phyloP scores from a whole-genome alignment of 148 eudicot species.

The Euryodendron excelsum region DNA sequence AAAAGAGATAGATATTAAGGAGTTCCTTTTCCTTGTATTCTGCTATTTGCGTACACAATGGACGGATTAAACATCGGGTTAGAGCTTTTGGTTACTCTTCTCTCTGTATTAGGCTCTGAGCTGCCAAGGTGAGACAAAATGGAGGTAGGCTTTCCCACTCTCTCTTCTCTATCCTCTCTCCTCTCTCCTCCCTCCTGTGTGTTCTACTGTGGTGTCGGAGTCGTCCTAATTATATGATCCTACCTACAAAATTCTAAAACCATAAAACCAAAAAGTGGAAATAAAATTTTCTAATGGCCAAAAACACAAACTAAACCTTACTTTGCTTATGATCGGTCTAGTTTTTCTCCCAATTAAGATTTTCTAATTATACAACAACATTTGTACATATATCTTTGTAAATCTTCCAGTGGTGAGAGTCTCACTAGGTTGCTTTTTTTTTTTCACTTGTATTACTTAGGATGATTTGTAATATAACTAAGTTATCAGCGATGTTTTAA shows the following conservation, averaged over 20 bases:
- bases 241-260: conserved; percentile 1
- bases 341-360: too few species aligned
- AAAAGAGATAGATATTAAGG: not conserved
- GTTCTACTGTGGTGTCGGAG: not conserved
- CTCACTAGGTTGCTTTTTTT: too few species aligned
- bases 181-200: not conserved
- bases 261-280: not conserved
- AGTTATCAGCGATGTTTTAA: too few species aligned
- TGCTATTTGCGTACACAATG: not conserved
- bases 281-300: too few species aligned
- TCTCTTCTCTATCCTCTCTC: not conserved
- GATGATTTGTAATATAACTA: too few species aligned
- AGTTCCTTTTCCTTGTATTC: not conserved
- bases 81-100: conserved; percentile 6
- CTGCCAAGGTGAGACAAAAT: conserved; percentile 1
- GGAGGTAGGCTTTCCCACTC: not conserved
- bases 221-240: conserved; percentile 1
- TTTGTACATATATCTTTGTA: too few species aligned
- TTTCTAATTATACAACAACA: too few species aligned
- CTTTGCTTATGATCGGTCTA: too few species aligned
- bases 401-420: too few species aligned
- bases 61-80: not conserved
- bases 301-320: too few species aligned
- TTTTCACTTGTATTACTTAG: too few species aligned
- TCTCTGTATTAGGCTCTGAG: not conserved